Conservation (phyloP, 495 filamentous ascomycete species). For the Lepraria neglecta region DNA sequence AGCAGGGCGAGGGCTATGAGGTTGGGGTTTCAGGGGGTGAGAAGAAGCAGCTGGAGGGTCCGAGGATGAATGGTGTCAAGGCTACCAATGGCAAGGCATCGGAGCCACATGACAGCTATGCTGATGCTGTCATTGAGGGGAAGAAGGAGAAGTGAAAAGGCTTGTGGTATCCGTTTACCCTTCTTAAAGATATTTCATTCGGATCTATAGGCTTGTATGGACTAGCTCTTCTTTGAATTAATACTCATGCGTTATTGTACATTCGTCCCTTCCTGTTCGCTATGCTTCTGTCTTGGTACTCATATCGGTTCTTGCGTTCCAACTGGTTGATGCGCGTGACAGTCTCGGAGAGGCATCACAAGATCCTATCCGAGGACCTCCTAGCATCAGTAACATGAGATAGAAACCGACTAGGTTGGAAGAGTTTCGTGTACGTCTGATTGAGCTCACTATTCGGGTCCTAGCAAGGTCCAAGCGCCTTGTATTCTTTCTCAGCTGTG, state of each 20-base stretch:
- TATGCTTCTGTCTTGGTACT: too few species aligned
- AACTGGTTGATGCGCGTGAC: too few species aligned
- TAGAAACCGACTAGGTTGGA: too few species aligned
- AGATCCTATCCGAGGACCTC: too few species aligned
- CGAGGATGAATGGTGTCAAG: constrained; percentile 15
- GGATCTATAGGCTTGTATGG: background rate
- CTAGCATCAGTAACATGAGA: too few species aligned
- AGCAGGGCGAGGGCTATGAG: constrained; percentile 2
- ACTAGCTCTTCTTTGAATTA: background rate
- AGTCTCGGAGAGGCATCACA: too few species aligned
- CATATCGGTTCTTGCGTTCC: too few species aligned
- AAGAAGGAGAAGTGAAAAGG: constrained; percentile 17
- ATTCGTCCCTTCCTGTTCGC: background rate
- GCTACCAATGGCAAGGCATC: constrained; percentile 11
- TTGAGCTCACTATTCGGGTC: too few species aligned
- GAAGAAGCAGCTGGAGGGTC: background rate
- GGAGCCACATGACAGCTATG: constrained; percentile 9
- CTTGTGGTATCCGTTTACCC: too few species aligned
- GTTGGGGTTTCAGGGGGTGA: background rate
- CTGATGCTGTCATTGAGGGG: constrained; percentile 16
- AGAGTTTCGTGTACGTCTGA: too few species aligned
- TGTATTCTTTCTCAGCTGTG: too few species aligned
- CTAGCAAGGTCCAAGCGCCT: too few species aligned
- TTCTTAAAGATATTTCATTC: background rate
- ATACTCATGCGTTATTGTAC: background rate